Conservation (phyloP, 2,329 filamentous ascomycete species). For the Tolypocladium sp. region DNA sequence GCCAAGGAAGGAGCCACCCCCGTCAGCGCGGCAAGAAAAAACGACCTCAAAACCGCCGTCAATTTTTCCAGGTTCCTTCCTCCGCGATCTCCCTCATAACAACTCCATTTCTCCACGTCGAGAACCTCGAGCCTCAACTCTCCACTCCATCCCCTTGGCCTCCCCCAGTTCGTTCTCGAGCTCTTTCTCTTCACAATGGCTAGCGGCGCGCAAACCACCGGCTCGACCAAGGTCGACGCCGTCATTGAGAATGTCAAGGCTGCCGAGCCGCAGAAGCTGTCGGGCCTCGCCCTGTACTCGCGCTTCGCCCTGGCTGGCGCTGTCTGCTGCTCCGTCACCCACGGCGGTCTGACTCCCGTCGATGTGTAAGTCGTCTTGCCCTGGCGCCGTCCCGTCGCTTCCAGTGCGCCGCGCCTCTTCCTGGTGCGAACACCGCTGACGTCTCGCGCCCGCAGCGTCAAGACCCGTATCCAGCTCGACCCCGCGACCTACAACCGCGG, state of each 20-base stretch:
- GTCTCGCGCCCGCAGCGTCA: constrained; percentile 53
- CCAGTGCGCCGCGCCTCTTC: not conserved
- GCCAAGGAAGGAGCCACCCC: not conserved
- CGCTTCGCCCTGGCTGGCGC: constrained; percentile 96
- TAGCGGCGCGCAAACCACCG: constrained; percentile 23
- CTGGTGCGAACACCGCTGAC: not conserved
- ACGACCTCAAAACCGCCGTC: constrained; percentile 2
- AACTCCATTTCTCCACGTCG: constrained; percentile 20
- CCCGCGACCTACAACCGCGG: constrained; percentile 82
- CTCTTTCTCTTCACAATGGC: constrained; percentile 30
- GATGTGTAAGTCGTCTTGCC: constrained; percentile 78
- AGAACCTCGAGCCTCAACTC: not conserved
- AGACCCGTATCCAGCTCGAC: constrained; percentile 92
- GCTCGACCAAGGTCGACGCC: constrained; percentile 35
- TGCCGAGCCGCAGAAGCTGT: constrained; percentile 31
- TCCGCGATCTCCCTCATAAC: not conserved
- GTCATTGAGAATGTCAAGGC: constrained; percentile 32
- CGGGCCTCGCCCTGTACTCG: constrained; percentile 69
- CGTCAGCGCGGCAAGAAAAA: not conserved
- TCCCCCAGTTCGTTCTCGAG: not conserved
- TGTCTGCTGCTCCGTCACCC: constrained; percentile 95
- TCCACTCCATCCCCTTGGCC: constrained; percentile 1
- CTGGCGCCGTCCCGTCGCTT: not conserved
- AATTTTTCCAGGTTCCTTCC: not conserved
- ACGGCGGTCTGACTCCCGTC: constrained; percentile 93